Evolutionary conservation across 1,284 basidiomycete genomes (phyloP), one percentile per base, ranked within the genome.

Genomic region (Mycosarcoma maydis): DNA sequence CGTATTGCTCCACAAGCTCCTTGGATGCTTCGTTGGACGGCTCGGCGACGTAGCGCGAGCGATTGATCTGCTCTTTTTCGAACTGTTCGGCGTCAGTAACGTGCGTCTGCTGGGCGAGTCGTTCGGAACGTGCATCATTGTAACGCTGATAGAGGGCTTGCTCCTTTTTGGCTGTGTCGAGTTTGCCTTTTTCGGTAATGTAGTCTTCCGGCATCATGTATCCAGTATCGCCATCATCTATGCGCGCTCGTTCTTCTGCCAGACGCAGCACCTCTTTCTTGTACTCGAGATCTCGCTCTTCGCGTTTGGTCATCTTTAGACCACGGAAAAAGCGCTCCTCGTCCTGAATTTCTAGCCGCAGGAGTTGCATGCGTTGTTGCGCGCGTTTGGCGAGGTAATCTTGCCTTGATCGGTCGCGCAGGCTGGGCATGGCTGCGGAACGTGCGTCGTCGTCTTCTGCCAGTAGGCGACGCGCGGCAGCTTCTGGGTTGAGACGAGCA

Each of bases 301-400:
- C 96, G 43, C 89, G 85, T 82, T 89, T 92, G 19, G 94, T 91
- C 67, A 96, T 85, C 50, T 74, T 67, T 27, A 77, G 59, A 20
- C 77, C 78, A 20, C 59, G 61, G 48, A 80, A 78, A 46, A 77
- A 77, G 34, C 75, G 62, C 55, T 80, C 78, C 27, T 80, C 77
- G 41, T 80, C 77, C 20, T 69, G 55, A 23, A 80, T 94, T 82
- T 98, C 94, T 82, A 91, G 89, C 43, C 92, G 88, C 40, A 98
- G 85, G 19, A 99, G 86, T 79, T 98, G 96, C 69, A 98, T 91
- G 80, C 94, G 92, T 82, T 99, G 96, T 41, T 91, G 85, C 83
- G 97, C 94, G 75, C 96, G 90, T 82, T 98, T 98, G 23, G 92
- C 90, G 59, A 98, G 87, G 80, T 99, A 98, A 80, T 98, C 94